Evolutionary conservation across 306 rosid genomes (phyloP).

Genomic region (Oxytropis ochrocephala): DNA sequence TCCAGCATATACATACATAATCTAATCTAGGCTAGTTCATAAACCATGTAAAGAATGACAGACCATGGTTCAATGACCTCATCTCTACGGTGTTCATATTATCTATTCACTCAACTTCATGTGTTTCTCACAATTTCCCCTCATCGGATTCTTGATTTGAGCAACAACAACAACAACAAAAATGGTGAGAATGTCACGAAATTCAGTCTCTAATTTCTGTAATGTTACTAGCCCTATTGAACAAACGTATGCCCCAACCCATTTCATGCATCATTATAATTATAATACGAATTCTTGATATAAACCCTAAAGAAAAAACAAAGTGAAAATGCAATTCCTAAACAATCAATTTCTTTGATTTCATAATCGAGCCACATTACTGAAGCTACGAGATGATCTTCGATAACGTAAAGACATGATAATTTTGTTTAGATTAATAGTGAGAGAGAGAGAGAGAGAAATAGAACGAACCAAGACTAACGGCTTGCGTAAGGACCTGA

Average conservation of each 20-base stretch:
- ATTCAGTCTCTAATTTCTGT: background rate
- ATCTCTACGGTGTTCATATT: background rate
- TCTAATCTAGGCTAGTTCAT: background rate
- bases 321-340: background rate
- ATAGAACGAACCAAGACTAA: conserved; percentile 68
- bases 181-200: background rate
- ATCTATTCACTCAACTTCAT: background rate
- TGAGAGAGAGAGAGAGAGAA: background rate
- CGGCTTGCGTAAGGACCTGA: conserved; percentile 65
- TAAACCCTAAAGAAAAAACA: background rate
- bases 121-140: background rate
- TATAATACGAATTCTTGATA: background rate
- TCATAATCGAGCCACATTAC: background rate
- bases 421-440: background rate
- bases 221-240: too few species aligned
- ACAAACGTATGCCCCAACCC: background rate
- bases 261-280: background rate
- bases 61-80: background rate
- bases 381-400: background rate
- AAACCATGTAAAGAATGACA: background rate
- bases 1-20: background rate
- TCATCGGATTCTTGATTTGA: background rate
- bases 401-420: background rate
- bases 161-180: background rate
- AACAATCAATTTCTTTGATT: background rate